Conservation (phyloP, 1,284 basidiomycete species). For the Singerocomus inundabilis region DNA sequence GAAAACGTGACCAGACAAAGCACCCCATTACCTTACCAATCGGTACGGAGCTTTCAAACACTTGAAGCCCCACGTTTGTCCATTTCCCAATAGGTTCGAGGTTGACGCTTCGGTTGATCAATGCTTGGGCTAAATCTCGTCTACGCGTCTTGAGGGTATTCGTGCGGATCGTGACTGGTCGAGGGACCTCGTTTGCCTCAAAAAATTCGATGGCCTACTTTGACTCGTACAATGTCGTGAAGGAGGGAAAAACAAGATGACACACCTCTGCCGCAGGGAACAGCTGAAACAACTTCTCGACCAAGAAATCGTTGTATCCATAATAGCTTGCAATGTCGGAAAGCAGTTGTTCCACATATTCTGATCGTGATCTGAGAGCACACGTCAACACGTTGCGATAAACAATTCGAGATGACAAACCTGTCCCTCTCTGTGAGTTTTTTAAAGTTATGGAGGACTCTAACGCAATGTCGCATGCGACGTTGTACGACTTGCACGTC, state of each 20-base stretch:
- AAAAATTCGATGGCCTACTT: constrained; percentile 95
- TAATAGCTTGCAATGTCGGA: constrained; percentile 93
- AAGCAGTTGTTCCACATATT: constrained; percentile 88
- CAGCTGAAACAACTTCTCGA: constrained; percentile 91
- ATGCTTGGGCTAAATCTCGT: constrained; percentile 90
- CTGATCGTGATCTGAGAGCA: constrained; percentile 69
- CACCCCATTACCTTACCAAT: constrained; percentile 55
- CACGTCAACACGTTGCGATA: constrained; percentile 17
- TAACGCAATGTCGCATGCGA: constrained; percentile 86
- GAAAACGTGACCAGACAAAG: background rate
- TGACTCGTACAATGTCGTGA: constrained; percentile 4
- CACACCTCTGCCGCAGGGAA: constrained; percentile 91
- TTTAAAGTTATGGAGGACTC: constrained; percentile 77
- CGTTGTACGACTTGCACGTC: constrained; percentile 85
- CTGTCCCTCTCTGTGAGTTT: constrained; percentile 66
- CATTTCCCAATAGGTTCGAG: constrained; percentile 98
- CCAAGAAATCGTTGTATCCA: constrained; percentile 96
- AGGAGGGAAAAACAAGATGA: constrained; percentile 1
- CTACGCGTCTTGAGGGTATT: constrained; percentile 95
- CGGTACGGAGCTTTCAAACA: constrained; percentile 95
- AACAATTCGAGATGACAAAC: constrained; percentile 43
- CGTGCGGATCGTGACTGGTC: constrained; percentile 97
- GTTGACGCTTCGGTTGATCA: constrained; percentile 96
- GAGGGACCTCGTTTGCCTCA: constrained; percentile 94
- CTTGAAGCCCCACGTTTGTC: constrained; percentile 97